A percentile compares a stretch with the other conserved stretches of the same genome.
Evolutionary conservation across 805 yeast species (phyloP).

Genomic region (Cyberlindnera americana): DNA sequence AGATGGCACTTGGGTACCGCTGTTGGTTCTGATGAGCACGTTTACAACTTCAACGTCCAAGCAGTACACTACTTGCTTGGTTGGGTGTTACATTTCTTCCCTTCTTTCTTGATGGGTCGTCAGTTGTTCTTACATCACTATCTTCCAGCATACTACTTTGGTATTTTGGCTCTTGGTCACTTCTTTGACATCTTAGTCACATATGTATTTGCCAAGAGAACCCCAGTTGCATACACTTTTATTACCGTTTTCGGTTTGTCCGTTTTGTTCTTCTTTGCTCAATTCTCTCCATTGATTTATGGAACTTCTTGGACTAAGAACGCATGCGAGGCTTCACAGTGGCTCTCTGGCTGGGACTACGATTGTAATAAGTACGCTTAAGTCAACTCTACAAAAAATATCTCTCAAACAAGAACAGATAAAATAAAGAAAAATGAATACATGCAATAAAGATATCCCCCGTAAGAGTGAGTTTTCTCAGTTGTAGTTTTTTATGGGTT

Average conservation of each 20-base stretch:
- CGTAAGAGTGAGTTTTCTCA: too few species aligned
- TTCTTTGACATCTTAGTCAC: conserved; percentile 50
- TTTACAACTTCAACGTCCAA: conserved; percentile 63
- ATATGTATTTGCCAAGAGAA: conserved; percentile 41
- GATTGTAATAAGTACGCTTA: conserved; percentile 55
- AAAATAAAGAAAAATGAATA: not conserved
- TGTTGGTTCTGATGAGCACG: conserved; percentile 47
- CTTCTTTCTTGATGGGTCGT: conserved; percentile 85
- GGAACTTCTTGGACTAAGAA: conserved; percentile 76
- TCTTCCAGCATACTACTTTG: conserved; percentile 89
- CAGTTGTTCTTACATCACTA: conserved; percentile 93
- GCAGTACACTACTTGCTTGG: conserved; percentile 61
- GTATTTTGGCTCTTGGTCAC: conserved; percentile 72
- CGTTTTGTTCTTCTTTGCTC: conserved; percentile 51
- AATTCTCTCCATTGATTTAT: conserved; percentile 70
- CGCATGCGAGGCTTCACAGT: conserved; percentile 59
- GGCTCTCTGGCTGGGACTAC: conserved; percentile 79
- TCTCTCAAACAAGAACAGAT: not conserved
- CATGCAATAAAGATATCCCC: conserved; percentile 1
- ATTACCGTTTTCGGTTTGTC: conserved; percentile 46
- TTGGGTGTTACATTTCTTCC: conserved; percentile 67
- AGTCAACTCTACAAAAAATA: too few species aligned
- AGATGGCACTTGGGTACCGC: conserved; percentile 65
- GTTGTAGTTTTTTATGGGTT: not conserved
- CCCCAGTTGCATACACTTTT: conserved; percentile 38